Base-by-base conservation (phyloP, 2,329 filamentous ascomycete genomes). In the Pseudogymnoascus sp. region DNA sequence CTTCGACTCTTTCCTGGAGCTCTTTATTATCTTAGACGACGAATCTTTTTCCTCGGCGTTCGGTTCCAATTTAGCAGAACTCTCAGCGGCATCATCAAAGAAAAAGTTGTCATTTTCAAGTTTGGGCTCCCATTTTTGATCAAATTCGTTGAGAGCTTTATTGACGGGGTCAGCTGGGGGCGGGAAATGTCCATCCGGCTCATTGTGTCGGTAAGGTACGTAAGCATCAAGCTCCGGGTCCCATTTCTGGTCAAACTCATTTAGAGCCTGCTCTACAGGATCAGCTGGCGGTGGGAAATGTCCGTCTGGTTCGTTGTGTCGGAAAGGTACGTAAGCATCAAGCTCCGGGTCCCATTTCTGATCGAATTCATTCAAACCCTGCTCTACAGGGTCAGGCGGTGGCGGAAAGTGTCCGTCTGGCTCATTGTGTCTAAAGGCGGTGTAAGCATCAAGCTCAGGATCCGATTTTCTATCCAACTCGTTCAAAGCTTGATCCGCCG, bases 401-500 rank as follows among this genome's bases (percentile, higher is more conserved):
- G 18, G 37, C 12, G 33, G 36, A 11, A 59, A 67, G 37, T 74
- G 73, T 25, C 77, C 77, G 63, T 79, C 71, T 1, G 70, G 71
- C 62, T 74, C 73, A 8, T 72, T 65, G 8, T 64, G 47, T 25
- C 63, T 64, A n/a, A 69, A 62, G 1, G 74, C 71, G 25, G 69
- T 70, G 66, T 77, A 77, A 11, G 33, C 41, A n/a, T 33, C 12
- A 41, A 57, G 59, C 16, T 60, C 59, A 22, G 38, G 33, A 4
- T 39, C 22, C 30, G 12, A 20, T 18, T 43, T 22, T 18, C 12
- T 11, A 18, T 61, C 28, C 12, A 18, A 18, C 7, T 61, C 60
- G 60, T 74, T 72, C 3, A 75, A 71, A 14, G 70, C 63, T 36
- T 75, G 73, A 59, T 72, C 74, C 3, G 69, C 68, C 2, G 70